Conservation (phyloP, 2,329 filamentous ascomycete species). For the Orbilia javanica region DNA sequence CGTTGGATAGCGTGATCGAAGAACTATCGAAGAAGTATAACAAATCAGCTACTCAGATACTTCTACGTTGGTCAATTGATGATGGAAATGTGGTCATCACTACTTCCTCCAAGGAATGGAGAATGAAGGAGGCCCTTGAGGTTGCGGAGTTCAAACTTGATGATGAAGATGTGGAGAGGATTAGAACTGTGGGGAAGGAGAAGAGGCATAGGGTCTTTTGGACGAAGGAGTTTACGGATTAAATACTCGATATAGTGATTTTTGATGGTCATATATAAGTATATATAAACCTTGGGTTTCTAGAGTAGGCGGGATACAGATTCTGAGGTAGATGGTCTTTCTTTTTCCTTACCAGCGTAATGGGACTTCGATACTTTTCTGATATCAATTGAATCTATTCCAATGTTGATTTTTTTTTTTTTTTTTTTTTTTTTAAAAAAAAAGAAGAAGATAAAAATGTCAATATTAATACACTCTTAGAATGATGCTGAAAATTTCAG, state of each 20-base stretch:
- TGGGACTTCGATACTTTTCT: too few relatives aligned
- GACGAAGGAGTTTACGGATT: constrained; percentile 40
- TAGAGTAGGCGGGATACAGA: too few relatives aligned
- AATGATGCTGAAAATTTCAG: background rate
- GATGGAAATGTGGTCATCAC: constrained; percentile 73
- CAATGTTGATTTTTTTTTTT: background rate
- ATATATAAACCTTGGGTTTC: too few relatives aligned
- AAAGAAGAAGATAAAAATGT: background rate
- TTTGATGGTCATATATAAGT: too few relatives aligned
- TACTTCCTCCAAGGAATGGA: constrained; percentile 72
- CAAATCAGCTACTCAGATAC: constrained; percentile 71
- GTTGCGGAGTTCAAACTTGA: constrained; percentile 72
- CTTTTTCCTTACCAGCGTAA: too few relatives aligned
- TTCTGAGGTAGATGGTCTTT: too few relatives aligned
- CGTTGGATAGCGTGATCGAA: constrained; percentile 70
- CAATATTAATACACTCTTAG: background rate
- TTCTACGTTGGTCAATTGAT: constrained; percentile 73
- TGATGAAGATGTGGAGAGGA: constrained; percentile 71
- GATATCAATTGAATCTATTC: background rate
- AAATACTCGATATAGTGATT: too few relatives aligned
- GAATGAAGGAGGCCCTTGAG: constrained; percentile 72
- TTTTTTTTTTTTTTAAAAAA: background rate
- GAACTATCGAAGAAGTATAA: constrained; percentile 72
- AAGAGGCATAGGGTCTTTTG: constrained; percentile 58
- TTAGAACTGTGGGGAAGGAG: constrained; percentile 63